These are phyloP conservation scores for Kentomonas sorsogonicus DNA, from an alignment of 208 protist genomes.

Conservation along the genomic window DNA sequence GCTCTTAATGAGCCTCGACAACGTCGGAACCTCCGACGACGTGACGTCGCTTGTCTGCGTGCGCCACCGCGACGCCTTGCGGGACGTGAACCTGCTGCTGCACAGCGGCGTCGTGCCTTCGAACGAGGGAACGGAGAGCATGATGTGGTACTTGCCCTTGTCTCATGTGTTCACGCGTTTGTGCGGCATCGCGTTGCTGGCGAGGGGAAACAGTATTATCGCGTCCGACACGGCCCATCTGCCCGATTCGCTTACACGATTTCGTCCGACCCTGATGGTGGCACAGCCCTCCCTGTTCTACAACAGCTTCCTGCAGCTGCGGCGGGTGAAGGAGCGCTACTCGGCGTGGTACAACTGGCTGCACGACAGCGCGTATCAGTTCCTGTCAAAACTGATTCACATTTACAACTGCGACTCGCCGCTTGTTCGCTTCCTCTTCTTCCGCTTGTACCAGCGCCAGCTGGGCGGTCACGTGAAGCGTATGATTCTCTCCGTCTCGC, in stretches of 20 bases:
- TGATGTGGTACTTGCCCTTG: conserved; percentile 78
- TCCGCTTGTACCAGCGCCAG: conserved; percentile 52
- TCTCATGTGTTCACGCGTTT: conserved; percentile 66
- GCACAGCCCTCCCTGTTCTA: conserved; percentile 66
- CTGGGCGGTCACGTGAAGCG: conserved; percentile 66
- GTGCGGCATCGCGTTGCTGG: conserved; percentile 61
- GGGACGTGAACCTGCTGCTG: conserved; percentile 54
- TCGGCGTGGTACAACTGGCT: conserved; percentile 64
- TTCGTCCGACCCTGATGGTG: conserved; percentile 71
- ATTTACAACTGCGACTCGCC: conserved; percentile 60
- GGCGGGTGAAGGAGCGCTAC: conserved; percentile 49
- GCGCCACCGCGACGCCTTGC: conserved; percentile 61
- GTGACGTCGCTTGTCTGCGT: conserved; percentile 33
- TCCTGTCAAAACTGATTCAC: conserved; percentile 77
- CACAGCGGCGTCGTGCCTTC: conserved; percentile 53
- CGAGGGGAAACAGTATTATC: conserved; percentile 65
- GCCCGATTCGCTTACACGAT: conserved; percentile 46
- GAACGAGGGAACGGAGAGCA: conserved; percentile 45
- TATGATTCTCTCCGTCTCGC: conserved; percentile 59
- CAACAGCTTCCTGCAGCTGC: conserved; percentile 56
- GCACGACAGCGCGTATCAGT: conserved; percentile 54
- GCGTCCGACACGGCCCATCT: conserved; percentile 34
- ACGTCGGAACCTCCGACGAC: conserved; percentile 25
- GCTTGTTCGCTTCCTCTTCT: conserved; percentile 75
- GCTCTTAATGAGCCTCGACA: too few species aligned